Evolutionary conservation across 306 rosid species (phyloP).

Genomic region (Abrus precatorius): DNA sequence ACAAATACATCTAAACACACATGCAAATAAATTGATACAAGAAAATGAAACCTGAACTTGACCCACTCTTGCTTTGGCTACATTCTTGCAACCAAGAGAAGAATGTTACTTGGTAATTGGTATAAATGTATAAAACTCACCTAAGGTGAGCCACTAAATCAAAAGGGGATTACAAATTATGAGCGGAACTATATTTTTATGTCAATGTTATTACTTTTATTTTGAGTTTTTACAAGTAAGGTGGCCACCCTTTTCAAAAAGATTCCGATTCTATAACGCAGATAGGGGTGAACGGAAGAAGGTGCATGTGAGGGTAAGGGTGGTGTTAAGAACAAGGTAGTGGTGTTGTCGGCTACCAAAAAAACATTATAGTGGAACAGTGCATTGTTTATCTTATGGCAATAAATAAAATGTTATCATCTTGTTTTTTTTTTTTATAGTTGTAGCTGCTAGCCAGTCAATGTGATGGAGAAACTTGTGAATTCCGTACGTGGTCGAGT

Average conservation of each 20-base stretch:
- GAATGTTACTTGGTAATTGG: not conserved
- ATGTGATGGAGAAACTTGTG: too few relatives aligned
- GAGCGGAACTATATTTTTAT: conserved; percentile 20
- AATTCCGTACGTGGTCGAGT: too few relatives aligned
- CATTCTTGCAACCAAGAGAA: conserved; percentile 20
- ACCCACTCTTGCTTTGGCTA: conserved; percentile 49
- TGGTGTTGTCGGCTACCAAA: conserved; percentile 66
- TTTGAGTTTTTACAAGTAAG: conserved; percentile 5
- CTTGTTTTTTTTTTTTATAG: too few relatives aligned
- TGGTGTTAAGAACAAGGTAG: conserved; percentile 51
- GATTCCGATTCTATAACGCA: conserved; percentile 20
- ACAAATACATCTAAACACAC: conserved; percentile 62
- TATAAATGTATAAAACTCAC: not conserved
- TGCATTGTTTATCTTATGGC: not conserved
- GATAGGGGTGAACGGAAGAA: conserved; percentile 37
- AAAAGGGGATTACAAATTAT: conserved; percentile 28
- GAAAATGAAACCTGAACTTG: conserved; percentile 43
- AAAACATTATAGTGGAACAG: conserved; percentile 38
- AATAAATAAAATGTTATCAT: not conserved
- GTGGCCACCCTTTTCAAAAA: not conserved
- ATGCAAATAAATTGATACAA: conserved; percentile 54
- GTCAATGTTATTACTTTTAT: not conserved
- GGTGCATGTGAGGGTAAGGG: conserved; percentile 64
- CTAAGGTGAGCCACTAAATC: not conserved
- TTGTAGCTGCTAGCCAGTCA: too few relatives aligned